Conservation (phyloP, 805 yeast genomes). For the Ogataea chonburiensis region DNA sequence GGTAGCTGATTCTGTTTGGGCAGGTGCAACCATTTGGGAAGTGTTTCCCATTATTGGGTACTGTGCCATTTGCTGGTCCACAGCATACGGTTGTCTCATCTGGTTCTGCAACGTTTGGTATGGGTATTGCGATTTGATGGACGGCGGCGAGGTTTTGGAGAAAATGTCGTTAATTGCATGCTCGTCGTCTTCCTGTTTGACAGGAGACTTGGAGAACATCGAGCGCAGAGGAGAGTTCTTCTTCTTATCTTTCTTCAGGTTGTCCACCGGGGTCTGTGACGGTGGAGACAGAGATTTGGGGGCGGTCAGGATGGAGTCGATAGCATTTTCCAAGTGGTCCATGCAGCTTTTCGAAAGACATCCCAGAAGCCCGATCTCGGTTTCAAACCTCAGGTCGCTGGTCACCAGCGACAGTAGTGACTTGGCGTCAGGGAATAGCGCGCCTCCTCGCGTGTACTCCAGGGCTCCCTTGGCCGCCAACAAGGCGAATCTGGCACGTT, state of each 20-base stretch:
- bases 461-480: conserved; percentile 72
- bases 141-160: conserved; percentile 14
- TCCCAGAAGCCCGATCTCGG: conserved; percentile 56
- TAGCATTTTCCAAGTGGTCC: conserved; percentile 54
- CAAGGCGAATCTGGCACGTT: conserved; percentile 61
- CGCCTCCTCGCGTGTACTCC: conserved; percentile 82
- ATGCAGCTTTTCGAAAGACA: conserved; percentile 57
- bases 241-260: conserved; percentile 24
- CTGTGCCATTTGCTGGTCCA: conserved; percentile 5
- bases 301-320: conserved; percentile 59
- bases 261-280: conserved; percentile 12
- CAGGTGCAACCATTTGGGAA: neutral
- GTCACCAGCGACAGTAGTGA: conserved; percentile 51
- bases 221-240: conserved; percentile 27
- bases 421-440: conserved; percentile 69
- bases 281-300: conserved; percentile 35
- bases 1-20: conserved; percentile 1
- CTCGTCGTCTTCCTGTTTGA: conserved; percentile 24
- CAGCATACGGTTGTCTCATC: conserved; percentile 18
- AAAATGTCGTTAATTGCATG: conserved; percentile 36
- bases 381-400: conserved; percentile 49
- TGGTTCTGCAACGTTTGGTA: conserved; percentile 25
- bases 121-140: conserved; percentile 7
- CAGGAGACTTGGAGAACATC: conserved; percentile 9
- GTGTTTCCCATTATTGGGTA: neutral